phyloP scores from a whole-genome alignment of 805 yeast genomes.

The Metschnikowia lunata region DNA sequence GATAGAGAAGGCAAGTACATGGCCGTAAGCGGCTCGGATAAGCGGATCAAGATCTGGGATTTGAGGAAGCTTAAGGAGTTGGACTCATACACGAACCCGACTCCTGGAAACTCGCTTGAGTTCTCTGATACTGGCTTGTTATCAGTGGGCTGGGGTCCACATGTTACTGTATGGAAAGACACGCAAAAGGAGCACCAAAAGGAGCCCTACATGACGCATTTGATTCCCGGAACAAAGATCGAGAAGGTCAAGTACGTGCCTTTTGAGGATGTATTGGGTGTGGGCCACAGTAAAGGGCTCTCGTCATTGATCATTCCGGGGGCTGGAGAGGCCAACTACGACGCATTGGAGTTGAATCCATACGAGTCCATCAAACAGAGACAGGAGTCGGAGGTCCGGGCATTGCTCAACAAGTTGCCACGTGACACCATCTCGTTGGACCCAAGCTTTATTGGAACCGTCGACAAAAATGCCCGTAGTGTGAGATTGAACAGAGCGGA shows the following conservation, averaged over 20 bases:
- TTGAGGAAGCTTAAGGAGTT: slow-evolving; percentile 74
- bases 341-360: slow-evolving; percentile 90
- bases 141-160: slow-evolving; percentile 94
- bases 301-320: slow-evolving; percentile 92
- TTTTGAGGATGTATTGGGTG: slow-evolving; percentile 91
- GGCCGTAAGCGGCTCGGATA: slow-evolving; percentile 90
- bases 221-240: slow-evolving; percentile 72
- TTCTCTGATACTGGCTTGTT: slow-evolving; percentile 85
- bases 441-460: slow-evolving; percentile 81
- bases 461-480: slow-evolving; percentile 63
- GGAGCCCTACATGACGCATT: slow-evolving; percentile 89
- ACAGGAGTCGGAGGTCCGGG: slow-evolving; percentile 86
- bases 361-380: slow-evolving; percentile 88
- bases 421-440: slow-evolving; percentile 92
- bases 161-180: slow-evolving; percentile 92
- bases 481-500: slow-evolving; percentile 63
- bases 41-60: slow-evolving; percentile 87
- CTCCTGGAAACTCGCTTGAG: slow-evolving; percentile 76
- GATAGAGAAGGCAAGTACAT: slow-evolving; percentile 91
- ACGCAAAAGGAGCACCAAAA: slow-evolving; percentile 64
- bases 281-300: slow-evolving; percentile 71
- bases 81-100: slow-evolving; percentile 68
- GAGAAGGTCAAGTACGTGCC: slow-evolving; percentile 77
- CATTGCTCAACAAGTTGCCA: slow-evolving; percentile 78
- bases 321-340: slow-evolving; percentile 96